Percentiles rank a stretch among this genome's conserved stretches.
Evolutionary conservation across 208 protist species (phyloP).

Genomic region (Novymonas esmeraldas): DNA sequence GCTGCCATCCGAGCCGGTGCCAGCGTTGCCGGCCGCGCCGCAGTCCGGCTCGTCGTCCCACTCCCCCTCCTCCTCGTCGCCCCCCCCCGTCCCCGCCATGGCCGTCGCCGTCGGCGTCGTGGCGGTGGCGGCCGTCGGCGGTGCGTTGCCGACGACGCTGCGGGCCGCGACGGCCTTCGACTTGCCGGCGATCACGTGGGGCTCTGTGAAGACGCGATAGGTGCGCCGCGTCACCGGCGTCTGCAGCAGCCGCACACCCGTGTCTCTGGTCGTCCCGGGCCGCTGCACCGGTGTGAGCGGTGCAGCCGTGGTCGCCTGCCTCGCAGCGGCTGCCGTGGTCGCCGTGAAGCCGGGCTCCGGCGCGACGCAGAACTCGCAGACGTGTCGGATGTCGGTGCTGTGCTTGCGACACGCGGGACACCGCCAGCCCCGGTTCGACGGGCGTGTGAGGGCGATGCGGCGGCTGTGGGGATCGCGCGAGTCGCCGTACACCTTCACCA

Average conservation of each 20-base stretch:
- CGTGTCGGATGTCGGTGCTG: constrained; percentile 48
- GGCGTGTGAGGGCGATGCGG: constrained; percentile 37
- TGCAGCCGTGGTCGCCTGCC: neutral
- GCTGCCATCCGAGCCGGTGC: neutral
- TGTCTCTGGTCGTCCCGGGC: constrained; percentile 27
- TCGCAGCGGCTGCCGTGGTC: neutral
- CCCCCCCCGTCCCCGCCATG: constrained; percentile 8
- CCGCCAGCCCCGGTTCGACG: constrained; percentile 30
- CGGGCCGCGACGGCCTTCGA: constrained; percentile 2
- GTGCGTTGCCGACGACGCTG: neutral
- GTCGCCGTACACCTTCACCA: constrained; percentile 45
- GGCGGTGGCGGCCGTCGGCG: neutral
- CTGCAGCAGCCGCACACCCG: constrained; percentile 21
- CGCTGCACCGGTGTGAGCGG: constrained; percentile 7
- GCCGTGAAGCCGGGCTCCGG: constrained; percentile 32
- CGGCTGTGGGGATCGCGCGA: constrained; percentile 19
- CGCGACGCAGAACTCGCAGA: constrained; percentile 53
- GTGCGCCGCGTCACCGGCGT: constrained; percentile 31
- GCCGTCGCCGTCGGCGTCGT: neutral
- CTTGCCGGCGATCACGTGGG: constrained; percentile 12
- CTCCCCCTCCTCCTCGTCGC: constrained; percentile 11
- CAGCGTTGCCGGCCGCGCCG: neutral
- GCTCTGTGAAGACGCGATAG: constrained; percentile 47
- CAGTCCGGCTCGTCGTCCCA: constrained; percentile 24
- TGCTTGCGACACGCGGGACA: constrained; percentile 38